A percentile compares a stretch with the other conserved stretches of the same genome.
These are phyloP conservation scores for Lactifluus pinguis DNA, from an alignment of 768 basidiomycete species.

Conservation along the genomic window DNA sequence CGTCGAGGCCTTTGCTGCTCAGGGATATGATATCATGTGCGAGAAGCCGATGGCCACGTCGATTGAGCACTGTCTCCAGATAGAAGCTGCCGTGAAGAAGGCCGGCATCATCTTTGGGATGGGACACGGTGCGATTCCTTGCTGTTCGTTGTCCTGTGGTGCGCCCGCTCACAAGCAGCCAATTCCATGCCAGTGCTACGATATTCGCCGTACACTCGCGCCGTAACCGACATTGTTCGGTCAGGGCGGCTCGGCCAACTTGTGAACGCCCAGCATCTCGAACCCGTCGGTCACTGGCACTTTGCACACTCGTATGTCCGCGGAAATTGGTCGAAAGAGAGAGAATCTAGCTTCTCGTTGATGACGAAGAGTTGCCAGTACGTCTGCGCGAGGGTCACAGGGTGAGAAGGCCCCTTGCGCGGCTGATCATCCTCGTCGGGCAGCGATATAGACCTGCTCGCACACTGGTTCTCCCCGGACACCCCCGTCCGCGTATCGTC, in stretches of 20 bases:
- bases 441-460: slow-evolving; percentile 81
- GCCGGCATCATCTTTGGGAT: slow-evolving; percentile 73
- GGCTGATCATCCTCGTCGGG: background rate
- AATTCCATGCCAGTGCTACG: slow-evolving; percentile 52
- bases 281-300: slow-evolving; percentile 81
- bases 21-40: slow-evolving; percentile 84
- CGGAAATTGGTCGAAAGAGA: slow-evolving; percentile 69
- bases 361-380: slow-evolving; percentile 92
- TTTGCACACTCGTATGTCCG: slow-evolving; percentile 88
- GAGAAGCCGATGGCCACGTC: slow-evolving; percentile 89
- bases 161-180: background rate
- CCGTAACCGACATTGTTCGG: slow-evolving; percentile 57
- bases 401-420: background rate
- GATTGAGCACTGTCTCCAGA: slow-evolving; percentile 61
- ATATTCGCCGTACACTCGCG: slow-evolving; percentile 76
- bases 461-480: slow-evolving; percentile 64
- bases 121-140: slow-evolving; percentile 60
- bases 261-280: slow-evolving; percentile 75
- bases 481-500: slow-evolving; percentile 65
- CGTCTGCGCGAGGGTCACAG: slow-evolving; percentile 20
- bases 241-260: slow-evolving; percentile 68
- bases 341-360: slow-evolving; percentile 65
- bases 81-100: slow-evolving; percentile 62
- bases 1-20: slow-evolving; percentile 61
- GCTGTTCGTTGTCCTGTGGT: background rate